Percentiles rank a stretch among this genome's conserved stretches.
Conservation (phyloP, 768 basidiomycete genomes). For the Rhodotorula taiwanensis region DNA sequence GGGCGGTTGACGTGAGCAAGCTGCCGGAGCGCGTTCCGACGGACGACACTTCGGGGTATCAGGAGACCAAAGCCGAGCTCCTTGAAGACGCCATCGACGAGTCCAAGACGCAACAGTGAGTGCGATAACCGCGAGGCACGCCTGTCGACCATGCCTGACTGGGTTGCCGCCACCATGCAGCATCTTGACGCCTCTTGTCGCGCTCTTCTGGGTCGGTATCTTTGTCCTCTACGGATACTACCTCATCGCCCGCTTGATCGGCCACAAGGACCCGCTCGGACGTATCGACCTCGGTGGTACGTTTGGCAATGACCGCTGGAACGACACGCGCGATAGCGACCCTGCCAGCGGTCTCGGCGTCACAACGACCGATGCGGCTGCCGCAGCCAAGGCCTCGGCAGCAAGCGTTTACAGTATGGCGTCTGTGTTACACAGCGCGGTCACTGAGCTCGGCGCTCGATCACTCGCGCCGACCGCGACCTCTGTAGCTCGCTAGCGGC, state of each 20-base stretch:
- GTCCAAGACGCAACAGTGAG: slow-evolving; percentile 16
- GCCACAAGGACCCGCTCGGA: slow-evolving; percentile 9
- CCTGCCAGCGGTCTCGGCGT: too few relatives aligned
- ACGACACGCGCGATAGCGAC: too few relatives aligned
- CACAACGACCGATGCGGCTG: background rate
- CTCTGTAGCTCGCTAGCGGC: background rate
- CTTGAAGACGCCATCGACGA: slow-evolving; percentile 11
- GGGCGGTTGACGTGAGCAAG: slow-evolving; percentile 2
- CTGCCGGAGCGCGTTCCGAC: slow-evolving; percentile 22
- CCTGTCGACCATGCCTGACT: too few relatives aligned
- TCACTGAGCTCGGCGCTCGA: background rate
- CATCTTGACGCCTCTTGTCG: background rate
- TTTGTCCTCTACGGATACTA: slow-evolving; percentile 19
- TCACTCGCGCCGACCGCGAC: background rate
- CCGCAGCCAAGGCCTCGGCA: background rate
- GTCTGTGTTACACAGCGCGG: too few relatives aligned
- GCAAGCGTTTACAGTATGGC: too few relatives aligned
- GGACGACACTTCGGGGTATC: slow-evolving; percentile 25
- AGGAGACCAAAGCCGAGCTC: slow-evolving; percentile 14
- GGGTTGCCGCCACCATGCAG: too few relatives aligned
- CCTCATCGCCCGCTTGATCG: slow-evolving; percentile 7
- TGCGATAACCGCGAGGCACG: too few relatives aligned
- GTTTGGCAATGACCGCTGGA: slow-evolving; percentile 3
- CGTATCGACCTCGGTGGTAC: slow-evolving; percentile 6
- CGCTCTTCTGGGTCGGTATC: slow-evolving; percentile 8